Evolutionary conservation across 768 basidiomycete species (phyloP), one percentile per base, ranked within the genome.

Genomic region (Tremella mesenterica): DNA sequence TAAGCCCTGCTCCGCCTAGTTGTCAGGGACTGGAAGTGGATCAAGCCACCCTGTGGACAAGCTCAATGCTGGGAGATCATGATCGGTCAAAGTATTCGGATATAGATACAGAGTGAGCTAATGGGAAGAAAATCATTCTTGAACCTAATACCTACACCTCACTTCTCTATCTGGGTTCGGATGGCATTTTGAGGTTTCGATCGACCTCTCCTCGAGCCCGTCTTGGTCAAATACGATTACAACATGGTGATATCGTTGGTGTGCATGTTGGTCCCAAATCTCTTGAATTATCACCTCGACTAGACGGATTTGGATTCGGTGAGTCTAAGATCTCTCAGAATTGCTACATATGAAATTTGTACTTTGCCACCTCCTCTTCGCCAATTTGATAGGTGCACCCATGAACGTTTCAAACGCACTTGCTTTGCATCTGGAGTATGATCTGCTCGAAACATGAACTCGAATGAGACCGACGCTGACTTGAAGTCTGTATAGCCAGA

Each of bases 281-380:
- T n/a, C 45, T 72, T 31, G 66, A 68, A 27, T 36, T 70, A 14
- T 30, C 46, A 3, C 38, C 60, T 4, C 47, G 55, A 28, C 44
- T 56, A 44, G 63, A 61, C n/a, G 63, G 61, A 1, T 72, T 72
- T 45, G 64, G 63, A 12, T 63, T 71, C 36, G 44, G 71, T 72
- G 28, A 59, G 70, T 61, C 6, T 18, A 16, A 8, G 30, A 3
- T 20, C 27, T 31, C 25, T 34, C 33, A 16, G 28, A 23, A 13
- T 23, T 25, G 2, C 2, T 14, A 14, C 48, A 21, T 3, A 4
- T 10, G 20, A n/a, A n/a, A n/a, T n/a, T n/a, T n/a, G n/a, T n/a
- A n/a, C n/a, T n/a, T n/a, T n/a, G n/a, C n/a, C n/a, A n/a, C 38
- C 14, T 43, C 21, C 16, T 31, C 4, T 9, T 52, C 41, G 49